These are phyloP conservation scores for Dichotomopilus funicola DNA, from an alignment of 2,329 filamentous ascomycete genomes.

Conservation along the genomic window DNA sequence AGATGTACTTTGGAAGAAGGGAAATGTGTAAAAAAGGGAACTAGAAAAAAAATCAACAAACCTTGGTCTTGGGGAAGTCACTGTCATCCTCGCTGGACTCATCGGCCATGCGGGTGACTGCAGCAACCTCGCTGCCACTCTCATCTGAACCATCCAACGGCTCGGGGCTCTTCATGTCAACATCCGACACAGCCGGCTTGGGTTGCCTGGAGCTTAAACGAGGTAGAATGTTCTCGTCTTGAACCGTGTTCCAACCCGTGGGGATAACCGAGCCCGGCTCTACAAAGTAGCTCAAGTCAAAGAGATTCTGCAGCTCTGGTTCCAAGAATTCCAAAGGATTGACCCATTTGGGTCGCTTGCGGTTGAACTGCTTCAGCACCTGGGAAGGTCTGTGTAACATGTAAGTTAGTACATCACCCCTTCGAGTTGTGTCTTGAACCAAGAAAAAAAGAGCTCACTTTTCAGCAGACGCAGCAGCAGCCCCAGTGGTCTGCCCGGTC, in stretches of 20 bases:
- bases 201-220: conserved; percentile 43
- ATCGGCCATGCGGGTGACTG: conserved; percentile 50
- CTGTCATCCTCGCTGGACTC: conserved; percentile 54
- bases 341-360: conserved; percentile 46
- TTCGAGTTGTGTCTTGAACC: not conserved
- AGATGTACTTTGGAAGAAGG: too few species aligned
- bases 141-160: conserved; percentile 45
- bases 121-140: conserved; percentile 43
- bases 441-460: conserved; percentile 23
- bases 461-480: conserved; percentile 18
- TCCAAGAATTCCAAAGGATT: conserved; percentile 52
- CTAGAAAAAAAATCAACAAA: conserved; percentile 24
- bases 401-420: conserved; percentile 1
- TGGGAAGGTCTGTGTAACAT: conserved; percentile 20
- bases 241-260: conserved; percentile 60
- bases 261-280: conserved; percentile 55
- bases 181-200: conserved; percentile 39
- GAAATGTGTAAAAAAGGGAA: too few species aligned
- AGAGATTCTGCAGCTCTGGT: conserved; percentile 61
- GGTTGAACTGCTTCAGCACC: conserved; percentile 43
- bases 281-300: conserved; percentile 64
- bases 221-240: conserved; percentile 53
- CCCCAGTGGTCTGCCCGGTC: conserved; percentile 28
- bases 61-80: conserved; percentile 29
- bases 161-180: conserved; percentile 42